phyloP scores from a whole-genome alignment of 345 rosid species.

The Aethionema arabicum region DNA sequence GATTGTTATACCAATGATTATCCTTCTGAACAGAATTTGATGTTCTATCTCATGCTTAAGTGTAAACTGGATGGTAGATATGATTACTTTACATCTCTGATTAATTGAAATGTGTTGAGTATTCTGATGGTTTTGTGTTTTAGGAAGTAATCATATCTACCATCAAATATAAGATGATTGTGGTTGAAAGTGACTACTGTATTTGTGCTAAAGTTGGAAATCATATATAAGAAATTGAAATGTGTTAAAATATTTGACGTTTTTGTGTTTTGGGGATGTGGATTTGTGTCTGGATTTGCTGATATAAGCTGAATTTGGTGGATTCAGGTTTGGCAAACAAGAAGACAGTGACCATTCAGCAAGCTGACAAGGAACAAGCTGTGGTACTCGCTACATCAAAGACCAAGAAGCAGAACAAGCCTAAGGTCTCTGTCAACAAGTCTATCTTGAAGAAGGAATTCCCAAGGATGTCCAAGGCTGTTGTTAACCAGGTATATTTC shows the following conservation, averaged over 20 bases:
- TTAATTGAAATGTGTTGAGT: not conserved
- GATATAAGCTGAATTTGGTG: not conserved
- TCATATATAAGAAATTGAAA: not conserved
- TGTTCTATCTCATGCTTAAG: not conserved
- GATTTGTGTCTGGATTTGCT: not conserved
- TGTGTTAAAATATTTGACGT: not conserved
- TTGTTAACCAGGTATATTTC: constrained; percentile 52
- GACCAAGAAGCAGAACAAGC: constrained; percentile 86
- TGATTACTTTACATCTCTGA: not conserved
- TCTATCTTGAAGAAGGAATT: constrained; percentile 71
- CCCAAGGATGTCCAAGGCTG: constrained; percentile 73
- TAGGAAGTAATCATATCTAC: too few species aligned
- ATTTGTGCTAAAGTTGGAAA: not conserved
- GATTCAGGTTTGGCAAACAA: constrained; percentile 73
- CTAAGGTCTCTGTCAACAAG: constrained; percentile 59
- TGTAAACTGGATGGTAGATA: not conserved
- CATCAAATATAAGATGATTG: too few species aligned
- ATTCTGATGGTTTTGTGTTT: not conserved
- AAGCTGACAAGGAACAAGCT: constrained; percentile 57
- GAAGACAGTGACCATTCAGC: constrained; percentile 75
- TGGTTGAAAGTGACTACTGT: not conserved
- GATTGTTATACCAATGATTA: not conserved
- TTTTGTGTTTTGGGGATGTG: not conserved
- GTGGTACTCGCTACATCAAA: constrained; percentile 71
- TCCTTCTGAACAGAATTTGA: not conserved